Evolutionary conservation across 805 yeast species (phyloP).

Genomic region (Ogataea philodendri): DNA sequence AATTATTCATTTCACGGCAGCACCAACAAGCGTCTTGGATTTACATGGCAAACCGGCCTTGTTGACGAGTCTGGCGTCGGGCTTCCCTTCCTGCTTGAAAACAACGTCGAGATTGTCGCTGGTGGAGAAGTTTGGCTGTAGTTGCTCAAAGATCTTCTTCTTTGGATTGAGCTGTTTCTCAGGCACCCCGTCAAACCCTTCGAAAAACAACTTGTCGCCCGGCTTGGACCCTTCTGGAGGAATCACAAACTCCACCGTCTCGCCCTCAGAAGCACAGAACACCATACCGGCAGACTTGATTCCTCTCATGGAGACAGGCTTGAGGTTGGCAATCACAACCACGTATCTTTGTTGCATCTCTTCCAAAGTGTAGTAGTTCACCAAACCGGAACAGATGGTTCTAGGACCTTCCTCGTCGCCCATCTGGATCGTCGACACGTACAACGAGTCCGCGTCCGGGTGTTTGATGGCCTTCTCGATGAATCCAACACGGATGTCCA

Average conservation of each 20-base stretch:
- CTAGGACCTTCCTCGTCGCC: constrained; percentile 98
- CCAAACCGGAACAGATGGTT: constrained; percentile 97
- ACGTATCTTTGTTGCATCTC: constrained; percentile 94
- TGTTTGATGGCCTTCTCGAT: constrained; percentile 95
- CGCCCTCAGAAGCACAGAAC: constrained; percentile 77
- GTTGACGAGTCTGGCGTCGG: constrained; percentile 70
- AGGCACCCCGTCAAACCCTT: constrained; percentile 85
- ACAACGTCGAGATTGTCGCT: constrained; percentile 72
- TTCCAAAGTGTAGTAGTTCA: constrained; percentile 83
- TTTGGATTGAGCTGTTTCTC: constrained; percentile 93
- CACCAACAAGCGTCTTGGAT: constrained; percentile 68
- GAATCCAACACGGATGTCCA: constrained; percentile 94
- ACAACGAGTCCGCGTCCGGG: constrained; percentile 96
- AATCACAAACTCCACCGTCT: constrained; percentile 86
- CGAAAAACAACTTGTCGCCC: constrained; percentile 96
- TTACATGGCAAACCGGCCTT: constrained; percentile 75
- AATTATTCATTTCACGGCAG: constrained; percentile 57
- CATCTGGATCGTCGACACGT: constrained; percentile 93
- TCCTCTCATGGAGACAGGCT: constrained; percentile 98
- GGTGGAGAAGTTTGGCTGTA: constrained; percentile 90
- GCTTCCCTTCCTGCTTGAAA: constrained; percentile 75
- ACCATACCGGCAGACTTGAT: constrained; percentile 96
- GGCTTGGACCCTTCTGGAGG: constrained; percentile 93
- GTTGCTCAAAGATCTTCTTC: constrained; percentile 96
- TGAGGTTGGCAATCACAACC: constrained; percentile 89